Evolutionary conservation across 2,329 filamentous ascomycete genomes (phyloP), one percentile per base, ranked within the genome.

Genomic region (Incumbomyces delicatus): DNA sequence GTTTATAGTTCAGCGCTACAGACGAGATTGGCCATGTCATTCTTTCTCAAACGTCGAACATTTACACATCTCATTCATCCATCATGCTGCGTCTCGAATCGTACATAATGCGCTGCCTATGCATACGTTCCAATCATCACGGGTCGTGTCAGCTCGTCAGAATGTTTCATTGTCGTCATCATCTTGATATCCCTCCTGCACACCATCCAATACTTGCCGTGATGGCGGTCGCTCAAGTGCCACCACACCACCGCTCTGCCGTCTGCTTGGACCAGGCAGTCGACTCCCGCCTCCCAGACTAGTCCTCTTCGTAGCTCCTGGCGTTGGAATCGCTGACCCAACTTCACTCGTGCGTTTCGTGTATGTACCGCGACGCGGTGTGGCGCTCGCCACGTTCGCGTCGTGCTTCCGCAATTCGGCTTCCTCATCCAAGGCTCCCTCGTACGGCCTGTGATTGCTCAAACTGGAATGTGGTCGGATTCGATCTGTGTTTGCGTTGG

Each of bases 321-420:
- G 51, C 32, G 53, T 57, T 1, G 54, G 54, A 13, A 57, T 57
- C 4, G 29, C 39, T 8, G 51, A 45, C 46, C 68, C 67, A 44
- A 68, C 66, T 36, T 66, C 66, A 50, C 66, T 69, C 46, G 63
- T 52, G 17, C 68, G 63, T 50, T 68, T 68, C 31, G 62, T 60
- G 16, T 63, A 63, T 38, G 60, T 64, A 41, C 63, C 62, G 22
- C 67, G 47, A 27, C 53, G 41, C 6, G 55, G 54, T 6, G 50
- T 53, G 8, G 55, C 53, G 8, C 41, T 43, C 29, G 36, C 36
- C 27, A 34, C 33, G 32, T 38, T 52, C 4, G 37, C 35, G 3
- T n/a, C 37, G n/a, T 43, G 34, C 13, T 29, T 39, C 27, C 17
- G 29, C 20, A 33, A 30, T 22, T 45, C 17, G 22, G 30, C 22